These are phyloP conservation scores for Plenodomus biglobosus DNA, from an alignment of 2,329 filamentous ascomycete genomes.

Conservation along the genomic window DNA sequence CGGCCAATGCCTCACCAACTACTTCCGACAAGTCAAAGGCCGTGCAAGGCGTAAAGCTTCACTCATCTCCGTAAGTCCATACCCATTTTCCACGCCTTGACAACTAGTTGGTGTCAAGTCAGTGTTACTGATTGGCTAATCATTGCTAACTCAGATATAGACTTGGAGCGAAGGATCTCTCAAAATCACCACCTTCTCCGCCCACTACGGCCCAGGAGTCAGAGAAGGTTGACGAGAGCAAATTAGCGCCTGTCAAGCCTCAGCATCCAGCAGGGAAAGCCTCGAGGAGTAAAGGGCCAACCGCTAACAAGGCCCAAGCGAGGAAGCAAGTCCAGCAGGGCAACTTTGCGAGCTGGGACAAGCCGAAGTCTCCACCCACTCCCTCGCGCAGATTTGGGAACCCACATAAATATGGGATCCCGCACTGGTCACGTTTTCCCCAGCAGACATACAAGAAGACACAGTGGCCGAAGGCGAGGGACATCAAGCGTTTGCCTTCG, in stretches of 20 bases:
- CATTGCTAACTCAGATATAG: constrained; percentile 2
- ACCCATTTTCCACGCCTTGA: not conserved
- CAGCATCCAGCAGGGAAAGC: too few species aligned
- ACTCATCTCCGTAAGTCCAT: constrained; percentile 12
- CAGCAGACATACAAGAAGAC: constrained; percentile 9
- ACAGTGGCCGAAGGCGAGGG: constrained; percentile 32
- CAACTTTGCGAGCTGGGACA: constrained; percentile 9
- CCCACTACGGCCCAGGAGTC: constrained; percentile 3
- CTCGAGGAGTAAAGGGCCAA: too few species aligned
- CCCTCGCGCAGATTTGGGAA: constrained; percentile 12
- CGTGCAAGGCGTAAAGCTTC: not conserved
- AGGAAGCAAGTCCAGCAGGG: constrained; percentile 1
- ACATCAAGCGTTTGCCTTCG: constrained; percentile 25
- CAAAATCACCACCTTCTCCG: constrained; percentile 1
- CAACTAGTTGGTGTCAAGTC: not conserved
- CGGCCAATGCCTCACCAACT: constrained; percentile 2
- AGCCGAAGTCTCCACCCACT: constrained; percentile 2
- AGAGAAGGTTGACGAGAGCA: not conserved
- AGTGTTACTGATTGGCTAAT: not conserved
- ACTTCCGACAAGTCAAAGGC: constrained; percentile 12
- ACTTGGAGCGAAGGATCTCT: not conserved
- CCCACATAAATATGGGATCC: constrained; percentile 17
- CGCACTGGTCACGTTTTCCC: too few species aligned
- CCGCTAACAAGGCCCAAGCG: not conserved
- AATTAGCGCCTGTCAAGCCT: not conserved